Percentiles rank a stretch among this genome's conserved stretches.
These are phyloP conservation scores for Solanum paucissectum DNA, from an alignment of 257 asterid genomes.

Conservation along the genomic window DNA sequence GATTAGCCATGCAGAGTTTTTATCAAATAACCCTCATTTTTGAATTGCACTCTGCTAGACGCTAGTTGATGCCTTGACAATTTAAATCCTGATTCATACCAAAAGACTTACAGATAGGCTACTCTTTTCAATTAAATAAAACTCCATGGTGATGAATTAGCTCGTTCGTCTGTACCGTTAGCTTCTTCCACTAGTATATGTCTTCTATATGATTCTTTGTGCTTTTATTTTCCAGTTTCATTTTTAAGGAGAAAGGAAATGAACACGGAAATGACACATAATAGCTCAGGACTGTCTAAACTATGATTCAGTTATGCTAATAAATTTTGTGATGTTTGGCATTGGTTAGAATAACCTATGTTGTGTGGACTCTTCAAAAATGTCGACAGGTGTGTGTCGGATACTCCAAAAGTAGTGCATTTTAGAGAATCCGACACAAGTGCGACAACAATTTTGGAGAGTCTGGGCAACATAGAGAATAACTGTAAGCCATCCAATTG, in stretches of 20 bases:
- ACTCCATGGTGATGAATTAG: neutral
- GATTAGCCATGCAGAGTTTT: neutral
- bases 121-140: neutral
- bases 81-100: neutral
- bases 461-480: neutral
- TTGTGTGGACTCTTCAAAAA: neutral
- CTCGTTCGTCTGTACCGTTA: neutral
- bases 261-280: neutral
- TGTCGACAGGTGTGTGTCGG: neutral
- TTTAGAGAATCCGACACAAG: neutral
- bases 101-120: neutral
- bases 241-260: neutral
- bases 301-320: neutral
- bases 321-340: neutral
- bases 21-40: neutral
- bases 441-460: neutral
- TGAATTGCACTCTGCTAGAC: neutral
- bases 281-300: neutral
- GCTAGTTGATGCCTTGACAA: neutral
- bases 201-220: neutral
- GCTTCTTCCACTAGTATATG: neutral
- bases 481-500: neutral
- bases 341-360: neutral
- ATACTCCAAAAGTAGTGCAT: neutral
- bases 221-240: neutral